Evolutionary conservation across 129 eudicot species (phyloP), one percentile per base, ranked within the genome.

Genomic region (Apium graveolens): DNA sequence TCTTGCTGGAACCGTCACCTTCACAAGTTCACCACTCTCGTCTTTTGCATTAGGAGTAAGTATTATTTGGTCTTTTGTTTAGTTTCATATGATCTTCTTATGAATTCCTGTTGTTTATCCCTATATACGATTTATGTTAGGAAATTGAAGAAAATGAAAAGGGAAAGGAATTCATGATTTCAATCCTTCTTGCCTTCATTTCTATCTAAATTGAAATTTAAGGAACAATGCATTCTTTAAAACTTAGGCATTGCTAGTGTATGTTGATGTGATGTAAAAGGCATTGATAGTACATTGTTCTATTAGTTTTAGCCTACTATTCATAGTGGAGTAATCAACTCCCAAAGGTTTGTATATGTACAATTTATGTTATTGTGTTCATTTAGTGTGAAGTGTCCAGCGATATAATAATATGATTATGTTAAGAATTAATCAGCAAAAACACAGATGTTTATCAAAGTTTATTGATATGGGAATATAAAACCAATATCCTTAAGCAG

Each of bases 41-140:
- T 84, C 86, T 73, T 84, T 84, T 82, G 80, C 84, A 65, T 80
- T 87, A 44, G 91, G 91, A 69, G 90, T 87, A 78, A 79, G 90
- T 73, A 20, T 62, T 51, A 26, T 26, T 13, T 43, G 76, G 68
- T 78, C 39, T 73, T 49, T 80, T 17, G 16, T 53, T 39, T 43
- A 35, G 5, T 43, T 44, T 73, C 4, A 42, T 45, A 4, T 44
- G 39, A 44, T 74, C 39, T n/a, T n/a, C n/a, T 27, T 27, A 16
- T 14, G 32, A 27, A 43, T 26, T 26, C n/a, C 20, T 72, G 43
- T 44, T 26, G 38, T 27, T 44, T 44, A 7, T 44, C 34, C 27
- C 57, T 74, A 73, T 13, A 73, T 44, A 34, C 41, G 26, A 29
- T 26, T 27, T 29, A 73, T 43, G 26, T 11, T n/a, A n/a, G n/a